These are phyloP conservation scores for Glomus cerebriforme DNA, from an alignment of 192 early-diverging fungal species.

Conservation along the genomic window DNA sequence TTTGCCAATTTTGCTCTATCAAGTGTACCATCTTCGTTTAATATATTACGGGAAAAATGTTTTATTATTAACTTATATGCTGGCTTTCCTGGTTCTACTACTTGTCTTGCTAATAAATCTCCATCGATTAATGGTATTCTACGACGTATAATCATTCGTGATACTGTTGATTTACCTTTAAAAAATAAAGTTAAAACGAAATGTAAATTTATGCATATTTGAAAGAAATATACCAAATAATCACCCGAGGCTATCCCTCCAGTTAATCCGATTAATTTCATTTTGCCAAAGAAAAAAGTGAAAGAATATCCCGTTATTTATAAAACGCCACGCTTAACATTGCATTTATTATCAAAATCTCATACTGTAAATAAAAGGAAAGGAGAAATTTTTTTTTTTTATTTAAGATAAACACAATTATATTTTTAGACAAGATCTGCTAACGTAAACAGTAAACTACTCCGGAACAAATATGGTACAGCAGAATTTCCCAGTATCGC, in stretches of 20 bases:
- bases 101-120: conserved; percentile 84
- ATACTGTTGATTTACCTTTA: conserved; percentile 87
- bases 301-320: too few relatives aligned
- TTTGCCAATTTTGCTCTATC: conserved; percentile 77
- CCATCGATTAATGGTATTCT: conserved; percentile 86
- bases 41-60: conserved; percentile 73
- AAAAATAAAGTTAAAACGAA: neutral
- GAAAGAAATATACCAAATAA: neutral
- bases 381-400: too few relatives aligned
- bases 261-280: conserved; percentile 92
- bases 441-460: too few relatives aligned
- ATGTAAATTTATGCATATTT: neutral
- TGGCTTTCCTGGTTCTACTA: conserved; percentile 76
- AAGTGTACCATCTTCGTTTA: conserved; percentile 54
- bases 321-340: too few relatives aligned
- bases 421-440: too few relatives aligned
- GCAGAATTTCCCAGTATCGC: too few relatives aligned
- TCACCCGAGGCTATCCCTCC: conserved; percentile 90
- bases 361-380: too few relatives aligned
- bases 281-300: conserved; percentile 34
- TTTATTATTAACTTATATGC: conserved; percentile 73
- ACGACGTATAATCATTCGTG: conserved; percentile 55
- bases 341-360: too few relatives aligned
- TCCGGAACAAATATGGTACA: too few relatives aligned
- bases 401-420: too few relatives aligned